Percentiles rank a stretch among this genome's conserved stretches.
Conservation (phyloP, 2,329 filamentous ascomycete species). For the Xylariaceae sp. region DNA sequence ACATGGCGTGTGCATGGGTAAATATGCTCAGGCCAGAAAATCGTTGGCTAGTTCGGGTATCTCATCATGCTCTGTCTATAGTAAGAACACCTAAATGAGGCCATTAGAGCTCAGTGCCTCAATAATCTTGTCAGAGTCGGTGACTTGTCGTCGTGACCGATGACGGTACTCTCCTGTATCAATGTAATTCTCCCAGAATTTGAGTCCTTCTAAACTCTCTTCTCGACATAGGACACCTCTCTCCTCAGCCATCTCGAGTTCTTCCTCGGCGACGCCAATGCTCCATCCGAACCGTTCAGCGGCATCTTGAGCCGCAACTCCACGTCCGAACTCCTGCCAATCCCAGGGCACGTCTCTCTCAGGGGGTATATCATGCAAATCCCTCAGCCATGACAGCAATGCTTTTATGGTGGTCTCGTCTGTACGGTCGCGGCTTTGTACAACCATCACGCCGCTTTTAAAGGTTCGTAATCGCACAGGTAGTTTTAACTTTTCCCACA, state of each 20-base stretch:
- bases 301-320: constrained; percentile 87
- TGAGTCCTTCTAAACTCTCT: constrained; percentile 86
- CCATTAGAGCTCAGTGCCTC: constrained; percentile 49
- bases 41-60: neutral
- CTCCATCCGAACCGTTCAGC: constrained; percentile 96
- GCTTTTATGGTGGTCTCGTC: constrained; percentile 87
- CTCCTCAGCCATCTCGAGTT: constrained; percentile 97
- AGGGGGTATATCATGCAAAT: constrained; percentile 71
- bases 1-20: neutral
- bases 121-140: constrained; percentile 51
- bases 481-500: constrained; percentile 88
- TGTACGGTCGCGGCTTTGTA: constrained; percentile 85
- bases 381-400: constrained; percentile 77
- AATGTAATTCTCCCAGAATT: constrained; percentile 89
- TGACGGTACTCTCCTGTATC: constrained; percentile 51
- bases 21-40: neutral
- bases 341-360: constrained; percentile 75
- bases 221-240: constrained; percentile 86
- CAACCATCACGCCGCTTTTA: constrained; percentile 92
- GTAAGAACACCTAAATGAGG: constrained; percentile 26
- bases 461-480: constrained; percentile 88
- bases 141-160: constrained; percentile 41
- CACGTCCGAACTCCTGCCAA: constrained; percentile 78
- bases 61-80: neutral
- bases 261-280: constrained; percentile 92